Percentiles rank a stretch among this genome's conserved stretches.
phyloP scores from a whole-genome alignment of 148 eudicot species.

The Chenopodium suecicum region DNA sequence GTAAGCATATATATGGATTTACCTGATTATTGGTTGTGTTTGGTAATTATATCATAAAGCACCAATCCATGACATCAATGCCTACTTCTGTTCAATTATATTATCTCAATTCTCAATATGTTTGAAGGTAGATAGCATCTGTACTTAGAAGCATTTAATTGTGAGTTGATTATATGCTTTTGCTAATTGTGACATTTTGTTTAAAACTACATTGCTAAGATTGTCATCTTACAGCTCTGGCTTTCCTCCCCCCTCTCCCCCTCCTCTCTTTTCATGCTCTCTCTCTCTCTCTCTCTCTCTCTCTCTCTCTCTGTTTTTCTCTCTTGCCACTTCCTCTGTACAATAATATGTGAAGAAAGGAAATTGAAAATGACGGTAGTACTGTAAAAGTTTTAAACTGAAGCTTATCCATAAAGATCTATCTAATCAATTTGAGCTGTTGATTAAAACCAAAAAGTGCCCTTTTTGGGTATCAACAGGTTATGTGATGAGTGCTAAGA shows the following conservation, averaged over 20 bases:
- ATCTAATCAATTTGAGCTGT: not conserved
- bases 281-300: no score
- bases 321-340: no score
- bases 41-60: not conserved
- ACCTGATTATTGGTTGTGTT: not conserved
- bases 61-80: not conserved
- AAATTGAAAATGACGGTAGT: not conserved
- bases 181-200: not conserved
- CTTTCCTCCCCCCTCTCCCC: not conserved
- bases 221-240: not conserved
- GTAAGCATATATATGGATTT: conserved; percentile 42
- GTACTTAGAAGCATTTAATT: not conserved
- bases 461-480: not conserved
- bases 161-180: not conserved
- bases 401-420: not conserved
- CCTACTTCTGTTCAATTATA: not conserved
- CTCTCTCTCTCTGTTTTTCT: no score
- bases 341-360: no score
- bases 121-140: not conserved
- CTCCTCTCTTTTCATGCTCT: no score
- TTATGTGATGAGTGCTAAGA: conserved; percentile 3
- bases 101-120: not conserved
- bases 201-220: not conserved
- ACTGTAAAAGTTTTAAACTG: no score
- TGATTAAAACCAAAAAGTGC: not conserved